Conservation (phyloP, 768 basidiomycete species). For the Clitopilus hobsonii region DNA sequence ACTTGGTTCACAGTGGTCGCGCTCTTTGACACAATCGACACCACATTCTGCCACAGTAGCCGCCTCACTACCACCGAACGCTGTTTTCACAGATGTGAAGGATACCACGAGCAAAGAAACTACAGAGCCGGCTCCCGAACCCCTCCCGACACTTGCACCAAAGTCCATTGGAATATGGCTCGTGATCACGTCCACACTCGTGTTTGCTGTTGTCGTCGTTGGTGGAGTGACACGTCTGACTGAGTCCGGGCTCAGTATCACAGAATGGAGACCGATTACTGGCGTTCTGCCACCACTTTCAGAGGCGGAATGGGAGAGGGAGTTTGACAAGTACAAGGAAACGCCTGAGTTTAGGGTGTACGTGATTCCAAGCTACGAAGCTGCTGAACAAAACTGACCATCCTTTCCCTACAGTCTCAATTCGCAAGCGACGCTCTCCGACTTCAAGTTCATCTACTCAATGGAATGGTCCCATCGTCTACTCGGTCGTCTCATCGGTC, state of each 20-base stretch:
- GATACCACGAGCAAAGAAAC: neutral
- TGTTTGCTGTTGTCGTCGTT: constrained; percentile 90
- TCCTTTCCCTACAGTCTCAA: constrained; percentile 60
- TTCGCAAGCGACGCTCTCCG: constrained; percentile 76
- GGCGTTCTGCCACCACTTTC: constrained; percentile 84
- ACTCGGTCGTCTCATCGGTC: constrained; percentile 81
- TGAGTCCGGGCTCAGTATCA: constrained; percentile 96
- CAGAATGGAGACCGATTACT: constrained; percentile 94
- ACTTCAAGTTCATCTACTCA: constrained; percentile 96
- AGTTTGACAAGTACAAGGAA: constrained; percentile 90
- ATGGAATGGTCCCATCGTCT: constrained; percentile 99
- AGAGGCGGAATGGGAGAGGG: constrained; percentile 71
- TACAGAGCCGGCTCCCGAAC: constrained; percentile 4
- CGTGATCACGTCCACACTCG: constrained; percentile 75
- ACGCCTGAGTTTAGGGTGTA: constrained; percentile 97
- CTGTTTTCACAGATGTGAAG: neutral
- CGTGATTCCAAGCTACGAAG: constrained; percentile 23
- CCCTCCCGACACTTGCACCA: constrained; percentile 56
- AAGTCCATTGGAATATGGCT: constrained; percentile 83
- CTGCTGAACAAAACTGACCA: constrained; percentile 2
- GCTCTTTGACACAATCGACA: constrained; percentile 5
- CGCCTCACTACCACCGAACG: neutral
- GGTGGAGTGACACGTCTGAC: constrained; percentile 96
- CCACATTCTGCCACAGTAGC: constrained; percentile 2
- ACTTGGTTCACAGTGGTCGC: neutral